Evolutionary conservation across 2,329 filamentous ascomycete genomes (phyloP).

Genomic region (Fonsecaea erecta): DNA sequence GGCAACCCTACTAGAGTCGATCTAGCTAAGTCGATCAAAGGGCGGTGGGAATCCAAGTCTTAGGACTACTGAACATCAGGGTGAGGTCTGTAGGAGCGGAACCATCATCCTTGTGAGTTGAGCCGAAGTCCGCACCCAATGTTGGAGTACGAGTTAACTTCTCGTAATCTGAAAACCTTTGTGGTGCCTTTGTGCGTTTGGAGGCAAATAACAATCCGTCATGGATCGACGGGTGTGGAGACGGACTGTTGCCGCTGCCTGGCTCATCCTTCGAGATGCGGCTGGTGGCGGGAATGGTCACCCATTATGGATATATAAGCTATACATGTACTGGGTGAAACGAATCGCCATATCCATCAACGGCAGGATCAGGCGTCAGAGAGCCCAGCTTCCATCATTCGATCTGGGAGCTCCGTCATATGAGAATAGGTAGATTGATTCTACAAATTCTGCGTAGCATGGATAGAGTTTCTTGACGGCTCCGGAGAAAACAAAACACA

Average conservation of each 20-base stretch:
- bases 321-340: conserved; percentile 46
- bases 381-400: conserved; percentile 41
- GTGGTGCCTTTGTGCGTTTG: background rate
- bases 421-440: conserved; percentile 31
- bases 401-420: conserved; percentile 40
- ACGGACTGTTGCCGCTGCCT: background rate
- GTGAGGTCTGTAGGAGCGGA: background rate
- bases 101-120: background rate
- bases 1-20: background rate
- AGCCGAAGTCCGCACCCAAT: background rate
- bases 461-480: conserved; percentile 12
- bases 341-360: conserved; percentile 42
- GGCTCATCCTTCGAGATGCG: background rate
- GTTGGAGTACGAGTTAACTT: conserved; percentile 5
- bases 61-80: background rate
- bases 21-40: conserved; percentile 6
- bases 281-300: background rate
- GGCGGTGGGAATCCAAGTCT: conserved; percentile 4
- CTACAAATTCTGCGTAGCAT: conserved; percentile 29
- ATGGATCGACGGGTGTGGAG: conserved; percentile 7
- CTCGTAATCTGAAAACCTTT: conserved; percentile 1
- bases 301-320: background rate
- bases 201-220: conserved; percentile 15
- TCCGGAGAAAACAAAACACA: conserved; percentile 8
- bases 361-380: conserved; percentile 43